Percentiles rank a stretch among this genome's conserved stretches.
Evolutionary conservation across 208 protist genomes (phyloP).

Genomic region (Entamoeba histolytica): DNA sequence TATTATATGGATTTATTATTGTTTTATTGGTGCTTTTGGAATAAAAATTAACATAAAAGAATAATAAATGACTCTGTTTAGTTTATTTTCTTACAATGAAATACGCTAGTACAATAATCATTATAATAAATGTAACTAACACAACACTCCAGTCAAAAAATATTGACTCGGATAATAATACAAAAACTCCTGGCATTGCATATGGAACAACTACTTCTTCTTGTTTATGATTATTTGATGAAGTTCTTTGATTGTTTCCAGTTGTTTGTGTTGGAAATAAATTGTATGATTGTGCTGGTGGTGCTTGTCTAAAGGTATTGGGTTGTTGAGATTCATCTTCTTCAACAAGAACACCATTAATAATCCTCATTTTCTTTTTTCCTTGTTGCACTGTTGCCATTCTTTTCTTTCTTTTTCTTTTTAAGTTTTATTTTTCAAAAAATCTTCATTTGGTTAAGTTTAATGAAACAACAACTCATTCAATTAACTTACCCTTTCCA

Average conservation of each 20-base stretch:
- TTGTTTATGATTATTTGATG: background rate
- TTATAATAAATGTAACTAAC: background rate
- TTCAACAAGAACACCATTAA: background rate
- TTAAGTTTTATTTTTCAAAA: too few species aligned
- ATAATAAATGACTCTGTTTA: too few species aligned
- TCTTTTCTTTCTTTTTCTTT: background rate
- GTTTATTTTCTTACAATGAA: background rate
- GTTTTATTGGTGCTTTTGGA: too few species aligned
- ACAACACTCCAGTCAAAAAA: background rate
- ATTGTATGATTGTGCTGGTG: background rate
- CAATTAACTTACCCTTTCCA: too few species aligned
- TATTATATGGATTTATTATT: too few species aligned
- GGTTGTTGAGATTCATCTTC: background rate
- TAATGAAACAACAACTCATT: too few species aligned
- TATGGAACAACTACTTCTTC: background rate
- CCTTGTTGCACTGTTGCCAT: background rate
- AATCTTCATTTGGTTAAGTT: too few species aligned
- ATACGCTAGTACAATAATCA: background rate
- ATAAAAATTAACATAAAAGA: too few species aligned
- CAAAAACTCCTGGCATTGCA: background rate
- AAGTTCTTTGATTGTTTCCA: background rate
- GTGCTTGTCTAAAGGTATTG: background rate
- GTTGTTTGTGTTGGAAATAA: background rate
- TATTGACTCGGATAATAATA: background rate
- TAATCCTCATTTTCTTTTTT: background rate